Base-by-base conservation (phyloP, 305 asterid genomes). In the Fraxinus baroniana region DNA sequence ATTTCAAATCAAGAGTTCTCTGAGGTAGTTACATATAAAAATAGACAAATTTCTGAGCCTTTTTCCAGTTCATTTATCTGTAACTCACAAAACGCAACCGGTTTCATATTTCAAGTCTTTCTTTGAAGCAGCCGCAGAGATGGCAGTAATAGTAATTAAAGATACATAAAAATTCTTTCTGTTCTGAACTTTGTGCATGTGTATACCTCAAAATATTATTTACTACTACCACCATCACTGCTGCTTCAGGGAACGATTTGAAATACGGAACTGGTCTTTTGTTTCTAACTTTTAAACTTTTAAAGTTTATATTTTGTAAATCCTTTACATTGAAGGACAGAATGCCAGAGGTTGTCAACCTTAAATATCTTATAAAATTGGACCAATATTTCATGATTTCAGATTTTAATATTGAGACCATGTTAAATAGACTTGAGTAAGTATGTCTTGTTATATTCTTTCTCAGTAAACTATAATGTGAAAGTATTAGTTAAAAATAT, bases 1-100 rank as follows among this genome's bases (percentile, higher is more conserved):
- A 88, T 97, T 84, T 97, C 99, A 82, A 90, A 95, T 90, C 92
- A 92, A 80, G 98, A 90, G 74, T 93, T 93, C 80, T 87, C 97
- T 35, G 97, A 92, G 99, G 99, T 97, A 91, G 84, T 77, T 49
- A 12, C 46, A 82, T 55, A 78, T 62, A 24, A 28, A 52, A 22
- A 32, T 37, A 64, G 37, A 66, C 57, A 81, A 20, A 49, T 75
- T 80, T 77, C 77, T 70, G 74, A 26, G 18, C 66, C 81, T 78
- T 73, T 66, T 28, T 77, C 80, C 60, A 24, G 49, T 81, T 4
- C 76, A 32, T 71, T 70, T 77, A 74, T 78, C 32, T 84, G 79
- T 74, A 30, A 49, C 49, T 66, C 36, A n/a, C 22, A 49, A 73
- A 32, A 76, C 33, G 7, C 44, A 71, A 71, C 18, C 36, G 2